These are phyloP conservation scores for Amanita brunnescens DNA, from an alignment of 768 basidiomycete genomes.

Conservation along the genomic window DNA sequence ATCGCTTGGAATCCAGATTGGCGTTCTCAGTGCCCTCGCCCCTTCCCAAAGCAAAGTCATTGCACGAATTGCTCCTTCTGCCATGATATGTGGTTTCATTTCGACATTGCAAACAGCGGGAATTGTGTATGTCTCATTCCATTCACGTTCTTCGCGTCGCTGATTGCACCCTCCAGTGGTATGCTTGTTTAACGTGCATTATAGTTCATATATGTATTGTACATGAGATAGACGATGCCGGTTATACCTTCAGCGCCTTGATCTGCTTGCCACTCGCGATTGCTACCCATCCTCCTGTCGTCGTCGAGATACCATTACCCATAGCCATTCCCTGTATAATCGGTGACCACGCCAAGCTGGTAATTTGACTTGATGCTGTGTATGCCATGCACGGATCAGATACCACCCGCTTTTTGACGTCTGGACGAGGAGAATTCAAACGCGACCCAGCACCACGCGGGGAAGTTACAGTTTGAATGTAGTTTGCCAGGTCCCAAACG, in stretches of 20 bases:
- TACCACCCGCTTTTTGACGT: slow-evolving; percentile 65
- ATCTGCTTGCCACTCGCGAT: slow-evolving; percentile 77
- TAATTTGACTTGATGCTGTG: slow-evolving; percentile 67
- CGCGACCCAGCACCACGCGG: slow-evolving; percentile 66
- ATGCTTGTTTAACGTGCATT: slow-evolving; percentile 28
- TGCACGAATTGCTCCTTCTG: slow-evolving; percentile 53
- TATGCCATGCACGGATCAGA: slow-evolving; percentile 82
- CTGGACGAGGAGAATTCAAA: slow-evolving; percentile 73
- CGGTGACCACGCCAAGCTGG: slow-evolving; percentile 86
- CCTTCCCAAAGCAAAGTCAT: slow-evolving; percentile 60
- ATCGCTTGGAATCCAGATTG: slow-evolving; percentile 75
- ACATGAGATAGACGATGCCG: slow-evolving; percentile 1
- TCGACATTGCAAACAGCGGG: slow-evolving; percentile 30
- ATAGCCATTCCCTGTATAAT: slow-evolving; percentile 69
- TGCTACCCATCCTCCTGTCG: slow-evolving; percentile 80
- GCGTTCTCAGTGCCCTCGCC: slow-evolving; percentile 37
- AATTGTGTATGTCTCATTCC: slow-evolving; percentile 23
- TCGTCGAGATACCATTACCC: slow-evolving; percentile 65
- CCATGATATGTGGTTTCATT: slow-evolving; percentile 26
- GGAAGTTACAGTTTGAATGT: slow-evolving; percentile 54
- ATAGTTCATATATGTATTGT: background rate
- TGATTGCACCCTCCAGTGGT: slow-evolving; percentile 25
- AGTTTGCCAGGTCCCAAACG: slow-evolving; percentile 77
- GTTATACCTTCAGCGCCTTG: slow-evolving; percentile 72
- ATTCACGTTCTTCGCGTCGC: slow-evolving; percentile 9